Conservation (phyloP, 2,329 filamentous ascomycete species). For the Sordariomycetes sp. region DNA sequence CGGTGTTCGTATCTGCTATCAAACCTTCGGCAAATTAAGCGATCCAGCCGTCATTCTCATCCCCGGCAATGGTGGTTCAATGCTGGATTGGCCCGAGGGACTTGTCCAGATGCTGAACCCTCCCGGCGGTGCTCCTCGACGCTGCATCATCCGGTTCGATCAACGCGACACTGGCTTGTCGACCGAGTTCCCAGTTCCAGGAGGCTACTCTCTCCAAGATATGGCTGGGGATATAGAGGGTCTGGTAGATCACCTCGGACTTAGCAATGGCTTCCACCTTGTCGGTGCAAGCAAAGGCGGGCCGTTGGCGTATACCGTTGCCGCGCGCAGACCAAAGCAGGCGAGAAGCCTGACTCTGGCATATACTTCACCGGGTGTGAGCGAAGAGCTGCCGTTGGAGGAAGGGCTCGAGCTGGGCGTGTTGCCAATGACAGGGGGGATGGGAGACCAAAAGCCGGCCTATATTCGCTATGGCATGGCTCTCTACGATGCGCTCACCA, state of each 20-base stretch:
- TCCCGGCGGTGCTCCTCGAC: constrained; percentile 4
- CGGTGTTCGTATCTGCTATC: constrained; percentile 18
- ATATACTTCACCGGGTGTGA: constrained; percentile 12
- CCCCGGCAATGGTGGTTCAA: constrained; percentile 10
- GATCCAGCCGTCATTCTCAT: constrained; percentile 16
- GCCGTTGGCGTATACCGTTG: constrained; percentile 12
- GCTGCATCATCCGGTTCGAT: constrained; percentile 13
- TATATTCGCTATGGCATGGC: neutral
- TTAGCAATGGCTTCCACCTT: constrained; percentile 14
- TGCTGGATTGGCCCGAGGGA: constrained; percentile 14
- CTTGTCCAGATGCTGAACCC: constrained; percentile 11
- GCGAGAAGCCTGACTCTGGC: constrained; percentile 14
- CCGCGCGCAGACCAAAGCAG: constrained; percentile 8
- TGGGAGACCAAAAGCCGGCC: neutral
- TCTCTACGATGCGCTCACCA: neutral
- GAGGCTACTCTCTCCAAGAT: constrained; percentile 13
- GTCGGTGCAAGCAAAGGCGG: constrained; percentile 17
- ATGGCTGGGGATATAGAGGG: constrained; percentile 17
- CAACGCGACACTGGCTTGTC: constrained; percentile 14
- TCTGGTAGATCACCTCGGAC: constrained; percentile 13
- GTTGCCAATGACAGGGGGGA: too few relatives aligned
- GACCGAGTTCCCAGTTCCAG: constrained; percentile 12
- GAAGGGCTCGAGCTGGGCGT: constrained; percentile 2
- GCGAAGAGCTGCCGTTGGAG: constrained; percentile 10
- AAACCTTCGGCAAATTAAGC: constrained; percentile 12